phyloP scores from a whole-genome alignment of 495 filamentous ascomycete genomes.

The Penicillium malachiteum region DNA sequence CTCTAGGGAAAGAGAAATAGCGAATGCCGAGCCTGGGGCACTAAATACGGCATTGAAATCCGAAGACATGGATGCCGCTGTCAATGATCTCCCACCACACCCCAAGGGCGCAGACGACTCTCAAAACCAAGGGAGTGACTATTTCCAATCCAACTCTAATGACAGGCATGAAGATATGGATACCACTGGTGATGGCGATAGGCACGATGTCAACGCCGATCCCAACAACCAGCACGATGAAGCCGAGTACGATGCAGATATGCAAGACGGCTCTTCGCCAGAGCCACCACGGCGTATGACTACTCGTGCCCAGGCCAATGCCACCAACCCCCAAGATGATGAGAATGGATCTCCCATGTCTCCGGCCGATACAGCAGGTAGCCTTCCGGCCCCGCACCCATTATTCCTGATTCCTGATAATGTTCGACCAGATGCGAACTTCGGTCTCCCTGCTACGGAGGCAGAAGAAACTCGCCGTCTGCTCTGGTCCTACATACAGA shows the following conservation, averaged over 20 bases:
- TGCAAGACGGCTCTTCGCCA: constrained; percentile 37
- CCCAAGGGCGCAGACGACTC: constrained; percentile 14
- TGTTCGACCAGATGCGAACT: constrained; percentile 71
- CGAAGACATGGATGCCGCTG: constrained; percentile 40
- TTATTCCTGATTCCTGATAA: constrained; percentile 75
- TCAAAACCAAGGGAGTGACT: neutral
- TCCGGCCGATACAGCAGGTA: constrained; percentile 48
- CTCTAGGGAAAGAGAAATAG: constrained; percentile 2
- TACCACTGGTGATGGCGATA: constrained; percentile 13
- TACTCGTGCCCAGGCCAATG: constrained; percentile 64
- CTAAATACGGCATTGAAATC: constrained; percentile 34
- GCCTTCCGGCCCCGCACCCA: constrained; percentile 66
- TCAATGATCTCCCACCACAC: constrained; percentile 41
- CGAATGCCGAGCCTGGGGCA: constrained; percentile 4
- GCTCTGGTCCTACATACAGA: constrained; percentile 84
- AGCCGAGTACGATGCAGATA: constrained; percentile 35
- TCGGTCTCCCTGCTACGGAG: constrained; percentile 75
- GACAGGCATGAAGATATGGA: constrained; percentile 11
- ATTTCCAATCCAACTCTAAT: constrained; percentile 1
- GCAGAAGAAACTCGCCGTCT: constrained; percentile 86
- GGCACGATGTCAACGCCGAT: neutral
- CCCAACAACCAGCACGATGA: constrained; percentile 19
- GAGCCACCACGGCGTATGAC: constrained; percentile 64
- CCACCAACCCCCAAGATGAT: constrained; percentile 35
- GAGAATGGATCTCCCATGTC: constrained; percentile 41